Evolutionary conservation across 768 basidiomycete genomes (phyloP).

Genomic region (Russula vinacea): DNA sequence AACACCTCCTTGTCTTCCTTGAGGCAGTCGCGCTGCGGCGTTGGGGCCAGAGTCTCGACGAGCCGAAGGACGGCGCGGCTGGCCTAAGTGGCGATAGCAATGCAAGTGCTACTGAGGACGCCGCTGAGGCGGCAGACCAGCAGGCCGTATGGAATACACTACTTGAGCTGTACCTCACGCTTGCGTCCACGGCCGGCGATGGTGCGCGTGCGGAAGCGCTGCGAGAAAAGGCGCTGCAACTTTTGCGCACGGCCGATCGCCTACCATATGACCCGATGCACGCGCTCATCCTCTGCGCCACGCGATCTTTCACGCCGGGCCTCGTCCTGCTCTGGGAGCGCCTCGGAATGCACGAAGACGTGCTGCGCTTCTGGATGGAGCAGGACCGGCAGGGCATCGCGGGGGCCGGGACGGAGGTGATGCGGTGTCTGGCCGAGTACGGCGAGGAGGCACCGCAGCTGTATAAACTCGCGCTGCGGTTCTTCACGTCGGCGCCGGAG

Average conservation of each 20-base stretch:
- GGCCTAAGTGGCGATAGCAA: conserved; percentile 22
- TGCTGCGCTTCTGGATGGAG: conserved; percentile 91
- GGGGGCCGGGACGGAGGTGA: conserved; percentile 49
- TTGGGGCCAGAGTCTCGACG: conserved; percentile 73
- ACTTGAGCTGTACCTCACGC: conserved; percentile 83
- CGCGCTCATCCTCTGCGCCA: conserved; percentile 93
- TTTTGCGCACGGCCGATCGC: conserved; percentile 54
- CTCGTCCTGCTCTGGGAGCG: conserved; percentile 90
- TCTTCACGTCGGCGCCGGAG: conserved; percentile 79
- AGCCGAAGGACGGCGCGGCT: conserved; percentile 27
- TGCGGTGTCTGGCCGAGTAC: conserved; percentile 71
- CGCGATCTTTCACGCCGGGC: conserved; percentile 74
- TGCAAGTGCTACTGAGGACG: conserved; percentile 31
- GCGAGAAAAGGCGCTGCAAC: conserved; percentile 64
- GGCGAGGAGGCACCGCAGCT: conserved; percentile 68
- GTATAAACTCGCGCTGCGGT: conserved; percentile 84
- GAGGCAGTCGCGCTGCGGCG: conserved; percentile 78
- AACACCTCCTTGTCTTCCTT: conserved; percentile 80
- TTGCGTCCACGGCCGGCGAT: conserved; percentile 39
- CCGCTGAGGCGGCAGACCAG: conserved; percentile 55
- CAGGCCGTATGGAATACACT: conserved; percentile 93
- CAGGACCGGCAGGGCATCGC: conserved; percentile 43
- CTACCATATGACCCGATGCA: conserved; percentile 84
- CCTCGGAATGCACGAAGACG: conserved; percentile 94
- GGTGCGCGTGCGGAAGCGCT: conserved; percentile 33